phyloP scores from a whole-genome alignment of 2,329 filamentous ascomycete species.

The Akanthomyces lecanii region DNA sequence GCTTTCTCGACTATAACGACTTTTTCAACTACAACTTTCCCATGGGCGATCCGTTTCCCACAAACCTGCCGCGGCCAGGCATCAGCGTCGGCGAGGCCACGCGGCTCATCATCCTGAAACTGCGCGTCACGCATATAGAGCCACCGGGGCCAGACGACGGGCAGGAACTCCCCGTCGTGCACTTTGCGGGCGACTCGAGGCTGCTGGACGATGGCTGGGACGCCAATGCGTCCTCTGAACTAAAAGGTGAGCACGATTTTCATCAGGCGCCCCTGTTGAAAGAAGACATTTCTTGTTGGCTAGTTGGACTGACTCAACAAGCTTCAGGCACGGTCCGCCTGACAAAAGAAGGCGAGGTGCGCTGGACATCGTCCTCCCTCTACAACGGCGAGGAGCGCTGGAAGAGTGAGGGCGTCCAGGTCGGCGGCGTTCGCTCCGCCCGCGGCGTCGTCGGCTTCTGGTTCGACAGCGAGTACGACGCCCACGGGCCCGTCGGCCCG shows the following conservation, averaged over 20 bases:
- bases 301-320: slow-evolving; percentile 20
- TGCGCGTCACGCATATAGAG: slow-evolving; percentile 59
- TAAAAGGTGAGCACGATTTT: slow-evolving; percentile 50
- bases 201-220: slow-evolving; percentile 63
- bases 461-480: slow-evolving; percentile 54
- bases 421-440: slow-evolving; percentile 62
- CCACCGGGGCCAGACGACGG: slow-evolving; percentile 55
- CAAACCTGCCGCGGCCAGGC: slow-evolving; percentile 44
- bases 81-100: slow-evolving; percentile 63
- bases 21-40: slow-evolving; percentile 69
- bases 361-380: slow-evolving; percentile 68
- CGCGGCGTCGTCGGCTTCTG: slow-evolving; percentile 49
- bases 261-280: too few relatives aligned
- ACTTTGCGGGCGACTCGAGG: slow-evolving; percentile 60
- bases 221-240: slow-evolving; percentile 62
- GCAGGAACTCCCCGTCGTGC: slow-evolving; percentile 57
- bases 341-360: slow-evolving; percentile 66
- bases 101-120: slow-evolving; percentile 64
- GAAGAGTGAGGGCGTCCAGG: slow-evolving; percentile 72
- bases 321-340: slow-evolving; percentile 55
- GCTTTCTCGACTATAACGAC: slow-evolving; percentile 64
- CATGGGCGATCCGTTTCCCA: slow-evolving; percentile 35
- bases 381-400: slow-evolving; percentile 63
- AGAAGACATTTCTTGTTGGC: too few relatives aligned
- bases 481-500: slow-evolving; percentile 66